phyloP scores from a whole-genome alignment of 2,329 filamentous ascomycete species.

The Apiospora marii region DNA sequence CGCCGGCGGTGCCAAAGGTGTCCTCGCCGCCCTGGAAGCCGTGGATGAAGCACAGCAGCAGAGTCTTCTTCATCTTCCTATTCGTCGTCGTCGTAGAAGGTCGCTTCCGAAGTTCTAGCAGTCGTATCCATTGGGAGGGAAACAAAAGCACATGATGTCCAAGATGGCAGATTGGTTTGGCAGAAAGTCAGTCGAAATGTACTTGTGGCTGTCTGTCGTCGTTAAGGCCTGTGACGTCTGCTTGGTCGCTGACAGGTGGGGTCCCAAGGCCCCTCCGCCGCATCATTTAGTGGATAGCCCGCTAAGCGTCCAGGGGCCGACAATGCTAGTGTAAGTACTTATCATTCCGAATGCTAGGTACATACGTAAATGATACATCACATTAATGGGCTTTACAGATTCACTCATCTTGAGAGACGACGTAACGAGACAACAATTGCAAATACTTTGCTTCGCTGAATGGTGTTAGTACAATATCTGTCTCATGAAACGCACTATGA shows the following conservation, averaged over 20 bases:
- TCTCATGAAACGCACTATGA: not conserved
- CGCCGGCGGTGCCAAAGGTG: conserved; percentile 72
- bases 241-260: conserved; percentile 5
- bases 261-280: not conserved
- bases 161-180: not conserved
- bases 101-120: not conserved
- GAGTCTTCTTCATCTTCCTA: conserved; percentile 71
- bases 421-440: not conserved
- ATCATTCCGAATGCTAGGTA: no score
- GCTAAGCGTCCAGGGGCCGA: not conserved
- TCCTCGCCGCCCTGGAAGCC: conserved; percentile 87
- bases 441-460: not conserved
- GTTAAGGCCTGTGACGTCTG: conserved; percentile 5
- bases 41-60: conserved; percentile 85
- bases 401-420: not conserved
- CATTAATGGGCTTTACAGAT: no score
- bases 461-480: not conserved
- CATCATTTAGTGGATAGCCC: not conserved
- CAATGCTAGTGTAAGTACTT: not conserved
- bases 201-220: not conserved
- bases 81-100: conserved; percentile 38
- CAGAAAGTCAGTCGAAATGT: conserved; percentile 12
- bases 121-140: not conserved
- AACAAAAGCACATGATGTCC: not conserved
- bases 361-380: no score